Base-by-base conservation (phyloP, 768 basidiomycete genomes). In the Lactifluus echinatus region DNA sequence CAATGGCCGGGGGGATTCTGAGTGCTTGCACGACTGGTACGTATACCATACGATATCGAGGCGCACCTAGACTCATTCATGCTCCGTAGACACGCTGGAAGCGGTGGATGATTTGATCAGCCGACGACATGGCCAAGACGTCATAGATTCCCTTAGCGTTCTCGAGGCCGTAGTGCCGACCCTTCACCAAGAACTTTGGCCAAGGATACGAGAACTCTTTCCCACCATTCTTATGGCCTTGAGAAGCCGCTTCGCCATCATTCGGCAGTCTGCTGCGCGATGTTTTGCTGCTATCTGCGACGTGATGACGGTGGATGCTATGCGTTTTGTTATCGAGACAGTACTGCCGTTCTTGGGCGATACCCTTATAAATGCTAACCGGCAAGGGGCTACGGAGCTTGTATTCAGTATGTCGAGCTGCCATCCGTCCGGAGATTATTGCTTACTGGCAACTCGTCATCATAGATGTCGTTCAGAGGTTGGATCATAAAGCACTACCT, bases 401-500 rank as follows among this genome's bases (percentile, higher is more conserved):
- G 83, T 97, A 39, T 92, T 89, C 68, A 90, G 95, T 95, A 64
- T 69, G 94, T 79, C 48, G 21, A 48, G 26, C 48, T 11, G n/a
- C n/a, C 39, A 43, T 46, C n/a, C 21, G 53, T 24, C 58, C 28
- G 61, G 4, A 36, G n/a, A 23, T 28, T 19, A 37, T 43, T n/a
- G 24, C 57, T 23, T 43, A 55, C 68, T 47, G 62, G 66, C 8
- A 60, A 15, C 8, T n/a, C 59, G 39, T 53, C 43, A 10, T 52
- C 37, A 0, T 65, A 98, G 95, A 95, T 68, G 85, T 98, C 62
- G 87, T 98, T 28, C 87, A 93, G 63, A 80, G 81, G 59, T 80
- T 99, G 49, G 93, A 98, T 64, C 83, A 96, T 72, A 94, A 93
- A 69, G 88, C 93, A 7, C 75, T 99, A 42, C 95, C 96, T 11